Percentiles rank a stretch among this genome's conserved stretches.
Evolutionary conservation across 2,329 filamentous ascomycete species (phyloP).

Genomic region (Pyrenophora graminea): DNA sequence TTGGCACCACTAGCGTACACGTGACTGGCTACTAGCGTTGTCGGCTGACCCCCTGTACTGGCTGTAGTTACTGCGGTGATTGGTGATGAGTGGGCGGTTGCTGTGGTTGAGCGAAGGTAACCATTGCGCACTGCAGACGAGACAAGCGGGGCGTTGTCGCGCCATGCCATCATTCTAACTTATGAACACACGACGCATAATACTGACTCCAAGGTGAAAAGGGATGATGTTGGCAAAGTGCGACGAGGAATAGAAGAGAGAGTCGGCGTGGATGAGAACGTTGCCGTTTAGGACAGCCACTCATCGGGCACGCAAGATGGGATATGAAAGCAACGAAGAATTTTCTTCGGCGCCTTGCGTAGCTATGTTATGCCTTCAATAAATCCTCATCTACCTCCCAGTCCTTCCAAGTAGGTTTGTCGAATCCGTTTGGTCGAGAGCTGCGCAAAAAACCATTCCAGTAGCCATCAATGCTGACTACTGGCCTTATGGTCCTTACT

Average conservation of each 20-base stretch:
- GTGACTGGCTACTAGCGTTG: neutral
- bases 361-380: conserved; percentile 27
- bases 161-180: no score
- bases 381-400: conserved; percentile 50
- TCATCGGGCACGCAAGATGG: neutral
- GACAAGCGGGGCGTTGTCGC: no score
- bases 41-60: neutral
- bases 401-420: conserved; percentile 55
- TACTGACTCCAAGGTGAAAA: no score
- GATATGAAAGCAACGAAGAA: neutral
- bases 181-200: no score
- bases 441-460: conserved; percentile 55
- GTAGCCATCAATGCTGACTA: conserved; percentile 53
- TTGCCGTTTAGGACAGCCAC: no score
- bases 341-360: neutral
- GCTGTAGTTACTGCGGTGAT: neutral
- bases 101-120: no score
- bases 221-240: no score
- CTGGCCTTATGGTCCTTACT: conserved; percentile 55
- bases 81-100: no score
- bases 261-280: no score
- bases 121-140: no score
- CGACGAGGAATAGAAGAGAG: no score
- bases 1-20: conserved; percentile 2
- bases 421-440: conserved; percentile 58